These are phyloP conservation scores for Phytopythium cucurbitacearum DNA, from an alignment of 352 stramenopile species.

Conservation along the genomic window DNA sequence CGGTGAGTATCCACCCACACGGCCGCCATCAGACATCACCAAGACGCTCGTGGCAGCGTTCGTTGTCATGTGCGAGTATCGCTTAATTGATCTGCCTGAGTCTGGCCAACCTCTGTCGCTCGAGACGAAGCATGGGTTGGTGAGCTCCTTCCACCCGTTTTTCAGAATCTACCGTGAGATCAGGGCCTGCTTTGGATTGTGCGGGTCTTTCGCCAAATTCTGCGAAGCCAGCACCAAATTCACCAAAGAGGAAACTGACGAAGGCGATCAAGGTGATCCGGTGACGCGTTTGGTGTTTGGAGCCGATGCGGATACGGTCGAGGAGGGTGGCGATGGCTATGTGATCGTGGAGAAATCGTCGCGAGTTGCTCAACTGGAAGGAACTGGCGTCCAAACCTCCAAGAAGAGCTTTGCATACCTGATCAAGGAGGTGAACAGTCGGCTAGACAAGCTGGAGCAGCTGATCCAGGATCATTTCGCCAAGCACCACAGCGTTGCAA, in stretches of 20 bases:
- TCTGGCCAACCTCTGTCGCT: neutral
- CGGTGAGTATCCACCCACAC: neutral
- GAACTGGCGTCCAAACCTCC: neutral
- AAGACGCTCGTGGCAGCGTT: constrained; percentile 33
- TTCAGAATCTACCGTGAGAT: constrained; percentile 33
- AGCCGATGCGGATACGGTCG: neutral
- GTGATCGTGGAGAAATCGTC: constrained; percentile 20
- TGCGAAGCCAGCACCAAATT: constrained; percentile 16
- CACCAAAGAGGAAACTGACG: constrained; percentile 1
- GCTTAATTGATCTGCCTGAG: neutral
- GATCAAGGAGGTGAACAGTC: constrained; percentile 10
- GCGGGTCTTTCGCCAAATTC: constrained; percentile 20
- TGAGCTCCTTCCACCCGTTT: constrained; percentile 63
- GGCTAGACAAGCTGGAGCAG: constrained; percentile 8
- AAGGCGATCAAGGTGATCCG: neutral
- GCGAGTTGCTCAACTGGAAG: constrained; percentile 19
- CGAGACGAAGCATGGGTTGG: neutral
- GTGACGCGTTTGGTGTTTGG: constrained; percentile 24
- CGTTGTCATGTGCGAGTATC: constrained; percentile 17
- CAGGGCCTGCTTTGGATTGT: constrained; percentile 1
- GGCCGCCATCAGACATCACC: constrained; percentile 5
- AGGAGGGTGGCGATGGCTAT: neutral
- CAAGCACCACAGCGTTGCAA: constrained; percentile 8
- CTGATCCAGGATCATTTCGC: constrained; percentile 17
- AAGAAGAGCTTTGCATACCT: constrained; percentile 21